These are phyloP conservation scores for Pseudozyma hubeiensis DNA, from an alignment of 1,284 basidiomycete genomes.

Conservation along the genomic window DNA sequence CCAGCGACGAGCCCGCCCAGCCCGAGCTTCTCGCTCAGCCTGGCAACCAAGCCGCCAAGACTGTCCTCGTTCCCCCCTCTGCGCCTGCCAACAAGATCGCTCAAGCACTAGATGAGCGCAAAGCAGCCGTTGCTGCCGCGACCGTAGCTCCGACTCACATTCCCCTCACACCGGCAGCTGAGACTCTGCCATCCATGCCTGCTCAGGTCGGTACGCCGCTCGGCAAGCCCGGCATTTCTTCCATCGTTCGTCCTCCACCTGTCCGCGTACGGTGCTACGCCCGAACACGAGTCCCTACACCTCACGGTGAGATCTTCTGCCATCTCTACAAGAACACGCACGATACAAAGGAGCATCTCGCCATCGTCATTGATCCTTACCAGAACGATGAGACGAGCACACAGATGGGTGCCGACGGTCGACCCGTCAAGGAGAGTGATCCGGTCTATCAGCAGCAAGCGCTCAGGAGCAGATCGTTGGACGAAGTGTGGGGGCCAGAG, in stretches of 20 bases:
- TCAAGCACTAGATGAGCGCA: constrained; percentile 38
- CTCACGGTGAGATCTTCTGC: constrained; percentile 91
- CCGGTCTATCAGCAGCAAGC: constrained; percentile 37
- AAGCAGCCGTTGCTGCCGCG: constrained; percentile 30
- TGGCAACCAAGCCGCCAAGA: constrained; percentile 32
- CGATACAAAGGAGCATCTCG: constrained; percentile 94
- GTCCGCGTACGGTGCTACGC: constrained; percentile 84
- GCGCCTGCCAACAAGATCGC: constrained; percentile 24
- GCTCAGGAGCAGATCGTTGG: constrained; percentile 85
- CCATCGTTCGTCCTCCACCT: constrained; percentile 56
- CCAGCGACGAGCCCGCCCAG: constrained; percentile 37
- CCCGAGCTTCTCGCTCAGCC: constrained; percentile 29
- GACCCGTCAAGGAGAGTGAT: constrained; percentile 39
- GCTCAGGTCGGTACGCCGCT: constrained; percentile 29
- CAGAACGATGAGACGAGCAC: constrained; percentile 55
- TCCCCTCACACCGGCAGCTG: constrained; percentile 20
- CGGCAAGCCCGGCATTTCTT: constrained; percentile 39
- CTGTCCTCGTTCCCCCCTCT: constrained; percentile 31
- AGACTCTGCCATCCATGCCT: constrained; percentile 14
- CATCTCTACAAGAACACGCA: constrained; percentile 90
- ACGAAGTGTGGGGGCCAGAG: constrained; percentile 83
- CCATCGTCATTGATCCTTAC: constrained; percentile 84
- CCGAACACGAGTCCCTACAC: constrained; percentile 94
- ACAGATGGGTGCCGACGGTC: constrained; percentile 27
- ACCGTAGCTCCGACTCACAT: constrained; percentile 3